A percentile compares a stretch with the other conserved stretches of the same genome.
phyloP scores from a whole-genome alignment of 305 asterid species.

The Andrographis paniculata region DNA sequence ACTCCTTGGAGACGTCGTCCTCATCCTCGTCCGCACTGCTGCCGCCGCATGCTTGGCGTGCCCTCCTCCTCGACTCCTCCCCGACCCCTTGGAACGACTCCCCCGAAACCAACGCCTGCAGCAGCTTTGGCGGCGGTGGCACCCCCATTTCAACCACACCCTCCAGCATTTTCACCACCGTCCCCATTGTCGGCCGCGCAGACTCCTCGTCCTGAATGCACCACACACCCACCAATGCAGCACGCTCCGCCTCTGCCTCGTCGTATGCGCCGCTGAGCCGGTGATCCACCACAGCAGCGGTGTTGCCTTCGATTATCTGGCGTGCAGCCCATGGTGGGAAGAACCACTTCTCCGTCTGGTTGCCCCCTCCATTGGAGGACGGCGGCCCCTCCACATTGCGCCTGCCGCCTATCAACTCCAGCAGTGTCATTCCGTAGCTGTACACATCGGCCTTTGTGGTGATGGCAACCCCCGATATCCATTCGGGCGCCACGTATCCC shows the following conservation, averaged over 20 bases:
- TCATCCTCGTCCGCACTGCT: neutral
- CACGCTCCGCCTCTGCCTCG: constrained; percentile 38
- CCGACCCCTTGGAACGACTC: constrained; percentile 63
- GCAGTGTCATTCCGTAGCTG: constrained; percentile 78
- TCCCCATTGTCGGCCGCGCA: constrained; percentile 66
- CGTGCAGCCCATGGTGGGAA: constrained; percentile 73
- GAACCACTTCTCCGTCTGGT: constrained; percentile 49
- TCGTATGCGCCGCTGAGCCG: constrained; percentile 39
- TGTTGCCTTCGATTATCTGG: constrained; percentile 47
- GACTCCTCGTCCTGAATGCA: constrained; percentile 76
- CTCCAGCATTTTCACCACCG: constrained; percentile 79
- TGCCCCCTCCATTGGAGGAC: constrained; percentile 28
- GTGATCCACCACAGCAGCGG: constrained; percentile 40
- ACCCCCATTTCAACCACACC: constrained; percentile 61
- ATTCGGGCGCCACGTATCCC: constrained; percentile 87
- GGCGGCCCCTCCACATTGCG: constrained; percentile 65
- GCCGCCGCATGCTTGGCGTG: constrained; percentile 18
- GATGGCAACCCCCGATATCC: constrained; percentile 81
- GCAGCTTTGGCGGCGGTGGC: constrained; percentile 68
- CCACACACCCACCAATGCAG: constrained; percentile 61
- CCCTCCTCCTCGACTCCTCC: constrained; percentile 25
- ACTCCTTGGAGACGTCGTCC: no score
- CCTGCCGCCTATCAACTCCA: constrained; percentile 62
- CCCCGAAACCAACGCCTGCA: constrained; percentile 77
- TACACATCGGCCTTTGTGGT: constrained; percentile 76